phyloP scores from a whole-genome alignment of 495 filamentous ascomycete genomes.

The Rhypophila decipiens region DNA sequence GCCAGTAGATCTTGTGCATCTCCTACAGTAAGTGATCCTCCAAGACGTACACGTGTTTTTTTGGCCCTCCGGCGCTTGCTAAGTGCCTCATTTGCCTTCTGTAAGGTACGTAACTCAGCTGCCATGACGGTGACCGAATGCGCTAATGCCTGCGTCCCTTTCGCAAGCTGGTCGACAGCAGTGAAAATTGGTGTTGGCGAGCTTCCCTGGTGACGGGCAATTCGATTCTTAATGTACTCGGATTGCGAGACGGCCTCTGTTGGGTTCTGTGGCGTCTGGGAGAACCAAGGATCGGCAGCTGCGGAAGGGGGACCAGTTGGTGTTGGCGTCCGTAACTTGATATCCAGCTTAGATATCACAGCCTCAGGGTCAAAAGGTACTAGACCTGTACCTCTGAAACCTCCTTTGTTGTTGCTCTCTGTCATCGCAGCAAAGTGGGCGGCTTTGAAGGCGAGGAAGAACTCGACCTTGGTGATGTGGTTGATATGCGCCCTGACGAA shows the following conservation, averaged over 20 bases:
- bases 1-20: neutral
- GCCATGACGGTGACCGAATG: neutral
- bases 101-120: neutral
- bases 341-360: slow-evolving; percentile 1
- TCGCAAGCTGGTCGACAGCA: neutral
- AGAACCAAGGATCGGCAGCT: neutral
- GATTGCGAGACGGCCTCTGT: neutral
- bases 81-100: too few species aligned
- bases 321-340: slow-evolving; percentile 3
- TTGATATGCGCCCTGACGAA: neutral
- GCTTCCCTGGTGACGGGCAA: neutral
- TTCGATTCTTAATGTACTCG: neutral
- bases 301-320: neutral
- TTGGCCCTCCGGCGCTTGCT: too few species aligned
- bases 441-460: neutral
- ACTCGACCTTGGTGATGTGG: slow-evolving; percentile 1
- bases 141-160: neutral
- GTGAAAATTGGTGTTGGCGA: neutral
- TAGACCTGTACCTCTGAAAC: neutral
- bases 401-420: neutral
- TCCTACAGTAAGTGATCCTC: neutral
- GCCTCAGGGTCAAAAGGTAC: neutral
- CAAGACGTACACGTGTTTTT: too few species aligned
- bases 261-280: slow-evolving; percentile 1
- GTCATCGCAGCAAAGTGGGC: neutral